These are phyloP conservation scores for Canavalia gladiata DNA, from an alignment of 306 rosid genomes.

Conservation along the genomic window DNA sequence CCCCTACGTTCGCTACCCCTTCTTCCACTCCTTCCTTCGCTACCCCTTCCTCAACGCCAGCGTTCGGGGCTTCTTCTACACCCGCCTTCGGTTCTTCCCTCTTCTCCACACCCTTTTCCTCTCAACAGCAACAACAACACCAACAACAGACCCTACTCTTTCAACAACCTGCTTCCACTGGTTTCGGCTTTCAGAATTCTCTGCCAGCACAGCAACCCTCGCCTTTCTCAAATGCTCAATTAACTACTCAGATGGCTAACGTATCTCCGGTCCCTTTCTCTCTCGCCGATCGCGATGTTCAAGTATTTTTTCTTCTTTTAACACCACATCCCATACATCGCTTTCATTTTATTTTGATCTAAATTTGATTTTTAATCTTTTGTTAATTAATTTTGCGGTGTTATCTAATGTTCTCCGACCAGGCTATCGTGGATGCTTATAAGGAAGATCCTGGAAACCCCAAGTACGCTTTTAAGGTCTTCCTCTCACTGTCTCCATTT, in stretches of 20 bases:
- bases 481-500: slow-evolving; percentile 21
- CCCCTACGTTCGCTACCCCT: slow-evolving; percentile 30
- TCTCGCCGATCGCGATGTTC: slow-evolving; percentile 92
- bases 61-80: slow-evolving; percentile 25
- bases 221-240: slow-evolving; percentile 65
- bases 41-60: slow-evolving; percentile 12
- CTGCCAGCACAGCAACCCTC: slow-evolving; percentile 60
- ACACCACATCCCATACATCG: background rate
- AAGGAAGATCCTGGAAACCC: slow-evolving; percentile 91
- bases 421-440: slow-evolving; percentile 92
- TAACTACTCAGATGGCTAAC: slow-evolving; percentile 85
- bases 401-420: slow-evolving; percentile 5
- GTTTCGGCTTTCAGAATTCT: slow-evolving; percentile 70
- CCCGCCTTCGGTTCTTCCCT: slow-evolving; percentile 66
- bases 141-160: slow-evolving; percentile 58
- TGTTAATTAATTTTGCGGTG: background rate
- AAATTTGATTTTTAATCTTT: background rate
- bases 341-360: background rate
- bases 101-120: slow-evolving; percentile 59
- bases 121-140: slow-evolving; percentile 64
- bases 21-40: slow-evolving; percentile 35
- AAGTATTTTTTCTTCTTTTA: slow-evolving; percentile 48
- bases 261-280: slow-evolving; percentile 91
- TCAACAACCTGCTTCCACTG: slow-evolving; percentile 60
- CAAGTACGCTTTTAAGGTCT: slow-evolving; percentile 91